phyloP scores from a whole-genome alignment of 177 flowering plant genomes.

The Vitis hybrid region DNA sequence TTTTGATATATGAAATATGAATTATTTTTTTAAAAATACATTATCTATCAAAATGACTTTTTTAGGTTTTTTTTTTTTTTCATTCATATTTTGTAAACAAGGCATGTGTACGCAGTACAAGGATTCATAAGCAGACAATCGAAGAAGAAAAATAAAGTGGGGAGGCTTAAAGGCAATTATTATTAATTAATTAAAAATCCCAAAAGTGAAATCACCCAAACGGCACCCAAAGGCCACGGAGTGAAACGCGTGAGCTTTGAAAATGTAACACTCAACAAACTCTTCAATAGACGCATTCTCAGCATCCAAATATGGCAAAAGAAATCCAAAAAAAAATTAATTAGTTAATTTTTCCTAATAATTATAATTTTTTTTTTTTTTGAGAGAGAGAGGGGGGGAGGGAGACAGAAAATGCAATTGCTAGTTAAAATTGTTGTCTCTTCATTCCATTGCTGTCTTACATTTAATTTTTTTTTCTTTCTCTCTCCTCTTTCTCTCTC shows the following conservation, averaged over 20 bases:
- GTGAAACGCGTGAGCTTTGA: background rate
- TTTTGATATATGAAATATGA: too few species aligned
- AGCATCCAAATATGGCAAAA: background rate
- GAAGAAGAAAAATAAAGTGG: too few species aligned
- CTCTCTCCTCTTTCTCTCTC: background rate
- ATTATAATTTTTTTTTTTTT: background rate
- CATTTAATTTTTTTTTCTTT: background rate
- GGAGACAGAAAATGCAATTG: background rate
- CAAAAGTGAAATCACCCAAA: background rate
- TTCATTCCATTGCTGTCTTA: background rate
- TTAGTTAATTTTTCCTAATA: background rate
- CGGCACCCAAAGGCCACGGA: constrained; percentile 4
- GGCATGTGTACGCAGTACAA: too few species aligned
- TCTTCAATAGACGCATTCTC: background rate
- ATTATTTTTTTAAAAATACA: too few species aligned
- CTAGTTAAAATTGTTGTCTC: background rate
- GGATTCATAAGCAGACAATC: too few species aligned
- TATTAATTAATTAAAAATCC: background rate
- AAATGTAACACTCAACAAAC: background rate
- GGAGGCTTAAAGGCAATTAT: too few species aligned
- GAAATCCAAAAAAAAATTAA: background rate
- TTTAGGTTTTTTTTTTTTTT: too few species aligned
- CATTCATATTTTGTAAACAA: too few species aligned
- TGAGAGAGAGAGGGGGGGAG: background rate
- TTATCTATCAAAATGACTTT: too few species aligned